These are phyloP conservation scores for Arthrobotrys musiformis DNA, from an alignment of 2,329 filamentous ascomycete genomes.

Conservation along the genomic window DNA sequence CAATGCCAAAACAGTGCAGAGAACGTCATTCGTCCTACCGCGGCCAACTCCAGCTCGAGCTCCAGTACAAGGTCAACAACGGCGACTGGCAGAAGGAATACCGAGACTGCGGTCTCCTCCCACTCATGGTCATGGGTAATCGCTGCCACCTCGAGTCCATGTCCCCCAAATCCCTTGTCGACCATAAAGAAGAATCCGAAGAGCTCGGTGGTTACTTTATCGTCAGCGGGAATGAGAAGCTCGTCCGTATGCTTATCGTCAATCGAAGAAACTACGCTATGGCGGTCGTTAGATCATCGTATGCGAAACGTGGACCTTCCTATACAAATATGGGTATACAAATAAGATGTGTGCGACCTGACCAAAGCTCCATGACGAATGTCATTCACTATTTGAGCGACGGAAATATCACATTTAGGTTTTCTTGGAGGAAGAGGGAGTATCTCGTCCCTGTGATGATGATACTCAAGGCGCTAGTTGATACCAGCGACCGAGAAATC, in stretches of 20 bases:
- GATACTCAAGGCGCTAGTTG: slow-evolving; percentile 92
- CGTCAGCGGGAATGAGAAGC: slow-evolving; percentile 96
- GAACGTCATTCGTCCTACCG: slow-evolving; percentile 92
- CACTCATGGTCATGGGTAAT: slow-evolving; percentile 87
- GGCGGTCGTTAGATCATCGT: slow-evolving; percentile 91
- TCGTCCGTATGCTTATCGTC: slow-evolving; percentile 90
- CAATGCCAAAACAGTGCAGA: slow-evolving; percentile 69
- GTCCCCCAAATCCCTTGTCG: slow-evolving; percentile 82
- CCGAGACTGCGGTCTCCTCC: slow-evolving; percentile 86
- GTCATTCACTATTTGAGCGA: slow-evolving; percentile 95
- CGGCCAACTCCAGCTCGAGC: slow-evolving; percentile 81
- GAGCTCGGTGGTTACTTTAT: slow-evolving; percentile 97
- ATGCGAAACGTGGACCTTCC: slow-evolving; percentile 82
- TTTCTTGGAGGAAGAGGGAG: slow-evolving; percentile 97
- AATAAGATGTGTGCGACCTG: slow-evolving; percentile 90
- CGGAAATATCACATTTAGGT: slow-evolving; percentile 95
- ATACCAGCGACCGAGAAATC: slow-evolving; percentile 96
- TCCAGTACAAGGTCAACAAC: slow-evolving; percentile 88
- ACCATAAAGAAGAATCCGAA: slow-evolving; percentile 92
- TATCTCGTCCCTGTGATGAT: slow-evolving; percentile 96
- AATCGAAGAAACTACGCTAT: slow-evolving; percentile 93
- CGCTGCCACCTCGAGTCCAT: slow-evolving; percentile 89
- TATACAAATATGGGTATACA: slow-evolving; percentile 93
- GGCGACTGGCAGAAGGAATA: slow-evolving; percentile 84
- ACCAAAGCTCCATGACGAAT: slow-evolving; percentile 97